phyloP scores from a whole-genome alignment of 768 basidiomycete genomes.

The Tricholoma flavovirens region DNA sequence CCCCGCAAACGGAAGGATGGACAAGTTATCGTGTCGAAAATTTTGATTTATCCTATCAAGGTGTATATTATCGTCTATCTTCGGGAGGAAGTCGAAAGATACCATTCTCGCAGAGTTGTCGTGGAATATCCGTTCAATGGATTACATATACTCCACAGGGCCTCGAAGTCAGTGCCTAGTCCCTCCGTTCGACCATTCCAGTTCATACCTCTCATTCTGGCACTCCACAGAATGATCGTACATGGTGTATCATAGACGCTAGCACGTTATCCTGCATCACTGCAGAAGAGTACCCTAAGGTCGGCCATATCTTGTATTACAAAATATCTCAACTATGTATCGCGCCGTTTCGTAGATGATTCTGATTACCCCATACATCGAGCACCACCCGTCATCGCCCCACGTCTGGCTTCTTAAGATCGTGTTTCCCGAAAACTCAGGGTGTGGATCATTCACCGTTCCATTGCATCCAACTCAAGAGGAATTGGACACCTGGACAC shows the following conservation, averaged over 20 bases:
- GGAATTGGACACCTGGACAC: slow-evolving; percentile 43
- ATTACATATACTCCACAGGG: slow-evolving; percentile 54
- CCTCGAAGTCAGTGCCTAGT: slow-evolving; percentile 43
- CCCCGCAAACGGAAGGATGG: slow-evolving; percentile 10
- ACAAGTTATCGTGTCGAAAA: slow-evolving; percentile 41
- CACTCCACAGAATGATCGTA: slow-evolving; percentile 58
- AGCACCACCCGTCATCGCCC: slow-evolving; percentile 35
- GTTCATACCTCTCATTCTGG: background rate
- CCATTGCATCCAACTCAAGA: slow-evolving; percentile 50
- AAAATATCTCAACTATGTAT: background rate
- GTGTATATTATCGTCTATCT: slow-evolving; percentile 21
- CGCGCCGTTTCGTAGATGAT: slow-evolving; percentile 44
- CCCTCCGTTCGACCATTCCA: background rate
- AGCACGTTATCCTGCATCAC: slow-evolving; percentile 52
- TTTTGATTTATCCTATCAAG: slow-evolving; percentile 63
- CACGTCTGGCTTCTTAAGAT: slow-evolving; percentile 52
- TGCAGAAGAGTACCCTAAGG: slow-evolving; percentile 58
- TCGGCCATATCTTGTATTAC: slow-evolving; percentile 12
- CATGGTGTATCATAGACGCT: slow-evolving; percentile 60
- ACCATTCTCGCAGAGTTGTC: slow-evolving; percentile 69
- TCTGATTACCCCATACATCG: slow-evolving; percentile 51
- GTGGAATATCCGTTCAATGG: slow-evolving; percentile 52
- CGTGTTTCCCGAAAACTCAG: slow-evolving; percentile 49
- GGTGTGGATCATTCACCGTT: slow-evolving; percentile 41
- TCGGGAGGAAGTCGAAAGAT: too few species aligned